Conservation (phyloP, 441 rosid species). For the Syzygium malaccense region DNA sequence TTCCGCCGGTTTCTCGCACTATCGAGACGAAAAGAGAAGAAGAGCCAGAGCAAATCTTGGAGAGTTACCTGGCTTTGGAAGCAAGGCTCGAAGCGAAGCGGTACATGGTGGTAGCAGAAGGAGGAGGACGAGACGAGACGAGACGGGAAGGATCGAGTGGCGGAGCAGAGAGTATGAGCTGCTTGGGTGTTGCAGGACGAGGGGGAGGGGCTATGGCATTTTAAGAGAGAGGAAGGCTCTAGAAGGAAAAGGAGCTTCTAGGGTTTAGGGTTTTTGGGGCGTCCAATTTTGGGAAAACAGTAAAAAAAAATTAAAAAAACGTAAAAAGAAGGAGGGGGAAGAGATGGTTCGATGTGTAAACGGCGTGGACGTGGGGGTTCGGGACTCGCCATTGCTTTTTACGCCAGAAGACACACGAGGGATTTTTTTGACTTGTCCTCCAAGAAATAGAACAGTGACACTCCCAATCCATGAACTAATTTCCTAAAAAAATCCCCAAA, state of each 20-base stretch:
- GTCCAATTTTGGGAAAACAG: neutral
- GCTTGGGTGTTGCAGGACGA: neutral
- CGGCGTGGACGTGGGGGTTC: neutral
- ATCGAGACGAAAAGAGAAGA: neutral
- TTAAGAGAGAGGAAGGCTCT: slow-evolving; percentile 29
- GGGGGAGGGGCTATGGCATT: slow-evolving; percentile 6
- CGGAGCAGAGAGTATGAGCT: neutral
- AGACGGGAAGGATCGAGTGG: neutral
- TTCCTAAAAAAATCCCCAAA: too few species aligned
- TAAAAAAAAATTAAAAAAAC: neutral
- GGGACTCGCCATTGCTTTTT: neutral
- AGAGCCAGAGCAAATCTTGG: neutral
- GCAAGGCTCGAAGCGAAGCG: slow-evolving; percentile 68
- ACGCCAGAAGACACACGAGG: neutral
- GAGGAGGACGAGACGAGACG: neutral
- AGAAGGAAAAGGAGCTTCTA: slow-evolving; percentile 26
- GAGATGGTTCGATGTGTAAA: neutral
- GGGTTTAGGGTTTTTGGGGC: slow-evolving; percentile 55
- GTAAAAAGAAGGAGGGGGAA: neutral
- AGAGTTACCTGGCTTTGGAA: slow-evolving; percentile 59
- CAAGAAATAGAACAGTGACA: neutral
- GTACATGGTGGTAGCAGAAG: slow-evolving; percentile 33
- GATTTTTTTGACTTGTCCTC: neutral
- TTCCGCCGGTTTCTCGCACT: neutral
- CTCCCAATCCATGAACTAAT: neutral